Evolutionary conservation across 441 rosid genomes (phyloP), one percentile per base, ranked within the genome.

Genomic region (Eruca vesicaria): DNA sequence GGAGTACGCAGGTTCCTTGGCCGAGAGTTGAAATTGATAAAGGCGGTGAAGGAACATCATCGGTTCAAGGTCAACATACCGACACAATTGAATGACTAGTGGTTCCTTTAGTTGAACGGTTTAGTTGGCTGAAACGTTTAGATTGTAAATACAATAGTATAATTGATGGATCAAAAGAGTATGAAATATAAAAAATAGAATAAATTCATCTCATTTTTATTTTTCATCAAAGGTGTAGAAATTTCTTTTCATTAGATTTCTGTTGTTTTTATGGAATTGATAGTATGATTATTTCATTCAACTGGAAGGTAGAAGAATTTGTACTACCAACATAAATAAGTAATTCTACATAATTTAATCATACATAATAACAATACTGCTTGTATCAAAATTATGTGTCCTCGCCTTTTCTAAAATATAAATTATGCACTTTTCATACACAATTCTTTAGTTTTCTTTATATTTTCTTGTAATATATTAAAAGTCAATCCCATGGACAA

Each of bases 81-180:
- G 53, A 32, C 36, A 36, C 64, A 5, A 16, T 31, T 56, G 66
- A 21, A 1, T 41, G 14, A 41, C 48, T 59, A 77, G 50, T 38
- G 80, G 50, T 72, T 72, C 78, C 3, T n/a, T 78, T 62, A 67
- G 66, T 2, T 41, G 67, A 61, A 73, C 77, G 73, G 81, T 78
- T 53, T 72, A 72, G 53, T 18, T 71, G 59, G 41, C 21, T 68
- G 9, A 9, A 28, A 26, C 64, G 35, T 33, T n/a, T 57, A 5
- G 9, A 2, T 2, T 12, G 48, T 14, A 41, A 41, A 15, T 41
- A n/a, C n/a, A n/a, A n/a, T n/a, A n/a, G n/a, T n/a, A n/a, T n/a
- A n/a, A n/a, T n/a, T n/a, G n/a, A n/a, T n/a, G n/a, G 48, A 12
- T 41, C n/a, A n/a, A 43, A 38, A 38, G 12, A 11, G 45, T 11